Percentiles rank a stretch among this genome's conserved stretches.
phyloP scores from a whole-genome alignment of 768 basidiomycete species.

The Termitomyces sp. region DNA sequence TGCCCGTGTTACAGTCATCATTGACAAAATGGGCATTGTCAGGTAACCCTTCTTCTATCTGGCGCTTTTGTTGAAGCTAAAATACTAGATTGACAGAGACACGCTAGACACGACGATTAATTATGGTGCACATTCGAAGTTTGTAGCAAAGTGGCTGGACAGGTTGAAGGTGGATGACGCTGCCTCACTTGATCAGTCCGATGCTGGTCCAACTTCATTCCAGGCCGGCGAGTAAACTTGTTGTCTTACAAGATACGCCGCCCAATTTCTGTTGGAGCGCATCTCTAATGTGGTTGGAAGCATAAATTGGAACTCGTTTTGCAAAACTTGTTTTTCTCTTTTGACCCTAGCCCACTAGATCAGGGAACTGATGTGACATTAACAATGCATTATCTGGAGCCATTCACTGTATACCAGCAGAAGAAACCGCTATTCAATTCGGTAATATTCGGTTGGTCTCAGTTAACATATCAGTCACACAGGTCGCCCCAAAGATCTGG shows the following conservation, averaged over 20 bases:
- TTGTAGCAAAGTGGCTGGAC: slow-evolving; percentile 64
- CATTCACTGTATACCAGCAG: not conserved
- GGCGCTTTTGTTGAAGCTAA: not conserved
- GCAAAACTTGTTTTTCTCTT: not conserved
- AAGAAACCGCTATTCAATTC: not conserved
- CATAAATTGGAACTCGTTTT: not conserved
- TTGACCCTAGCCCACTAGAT: not conserved
- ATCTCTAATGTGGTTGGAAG: not conserved
- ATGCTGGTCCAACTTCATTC: not conserved
- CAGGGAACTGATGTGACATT: not conserved
- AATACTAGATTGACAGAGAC: slow-evolving; percentile 34
- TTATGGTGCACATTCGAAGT: slow-evolving; percentile 62
- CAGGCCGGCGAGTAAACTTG: not conserved
- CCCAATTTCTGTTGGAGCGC: not conserved
- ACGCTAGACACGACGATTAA: slow-evolving; percentile 56
- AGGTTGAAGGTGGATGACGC: slow-evolving; percentile 21
- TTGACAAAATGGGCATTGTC: slow-evolving; percentile 67
- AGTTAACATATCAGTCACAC: no score
- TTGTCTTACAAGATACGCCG: not conserved
- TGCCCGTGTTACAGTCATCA: slow-evolving; percentile 70
- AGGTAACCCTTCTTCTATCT: slow-evolving; percentile 34
- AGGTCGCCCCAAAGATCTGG: not conserved
- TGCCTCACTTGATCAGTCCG: not conserved
- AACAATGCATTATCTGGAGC: not conserved
- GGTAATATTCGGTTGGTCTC: not conserved